A percentile compares a stretch with the other conserved stretches of the same genome.
These are phyloP conservation scores for Simmondsia chinensis DNA, from an alignment of 148 eudicot genomes.

Conservation along the genomic window DNA sequence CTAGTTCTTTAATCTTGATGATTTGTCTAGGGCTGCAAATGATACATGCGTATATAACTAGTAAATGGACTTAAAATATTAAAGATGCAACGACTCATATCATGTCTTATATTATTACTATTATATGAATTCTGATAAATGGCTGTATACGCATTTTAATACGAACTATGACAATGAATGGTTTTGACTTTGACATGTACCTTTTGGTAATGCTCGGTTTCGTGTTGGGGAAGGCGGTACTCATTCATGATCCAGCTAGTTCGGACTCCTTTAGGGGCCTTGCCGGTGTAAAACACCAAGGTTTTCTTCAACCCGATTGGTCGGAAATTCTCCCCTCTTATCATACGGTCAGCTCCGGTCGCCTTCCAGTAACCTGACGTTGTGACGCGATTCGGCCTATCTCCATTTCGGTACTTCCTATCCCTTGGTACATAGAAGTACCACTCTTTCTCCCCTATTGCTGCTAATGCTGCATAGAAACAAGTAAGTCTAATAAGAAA, in stretches of 20 bases:
- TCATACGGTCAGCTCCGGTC: slow-evolving; percentile 49
- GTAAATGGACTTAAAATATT: too few species aligned
- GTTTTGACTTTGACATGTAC: too few species aligned
- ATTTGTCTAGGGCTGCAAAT: too few species aligned
- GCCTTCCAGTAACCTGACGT: slow-evolving; percentile 69
- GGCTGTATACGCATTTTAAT: too few species aligned
- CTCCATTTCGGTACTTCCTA: slow-evolving; percentile 54
- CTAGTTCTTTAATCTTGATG: too few species aligned
- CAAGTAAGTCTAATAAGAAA: neutral
- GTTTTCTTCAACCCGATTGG: slow-evolving; percentile 55
- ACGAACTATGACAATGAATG: too few species aligned
- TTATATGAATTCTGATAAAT: too few species aligned
- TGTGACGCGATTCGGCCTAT: slow-evolving; percentile 56
- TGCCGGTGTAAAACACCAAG: slow-evolving; percentile 58
- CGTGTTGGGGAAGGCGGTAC: slow-evolving; percentile 59
- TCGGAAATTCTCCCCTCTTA: slow-evolving; percentile 29
- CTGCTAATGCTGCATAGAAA: slow-evolving; percentile 35
- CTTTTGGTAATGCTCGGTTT: slow-evolving; percentile 58
- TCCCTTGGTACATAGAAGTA: slow-evolving; percentile 58
- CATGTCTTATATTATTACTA: too few species aligned
- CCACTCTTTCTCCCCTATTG: slow-evolving; percentile 58
- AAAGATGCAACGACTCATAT: too few species aligned
- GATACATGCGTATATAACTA: too few species aligned
- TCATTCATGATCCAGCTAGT: slow-evolving; percentile 79
- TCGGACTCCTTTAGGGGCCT: slow-evolving; percentile 65